A percentile compares a stretch with the other conserved stretches of the same genome.
These are phyloP conservation scores for Phytophthora ramorum DNA, from an alignment of 352 stramenopile genomes.

Conservation along the genomic window DNA sequence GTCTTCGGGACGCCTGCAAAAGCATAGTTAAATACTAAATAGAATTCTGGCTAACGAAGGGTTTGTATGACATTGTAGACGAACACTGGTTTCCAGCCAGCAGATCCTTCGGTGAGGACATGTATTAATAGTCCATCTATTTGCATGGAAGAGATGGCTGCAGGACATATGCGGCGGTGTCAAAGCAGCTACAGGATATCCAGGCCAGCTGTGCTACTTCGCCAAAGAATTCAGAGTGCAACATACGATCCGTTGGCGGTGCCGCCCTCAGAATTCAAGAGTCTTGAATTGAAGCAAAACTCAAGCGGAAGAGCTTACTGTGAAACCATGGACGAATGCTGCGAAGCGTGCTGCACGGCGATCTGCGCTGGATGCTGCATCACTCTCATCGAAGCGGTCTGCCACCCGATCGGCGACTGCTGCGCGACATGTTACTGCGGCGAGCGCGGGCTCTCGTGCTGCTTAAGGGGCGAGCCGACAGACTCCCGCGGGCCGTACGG, in stretches of 20 bases:
- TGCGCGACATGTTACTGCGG: conserved; percentile 32
- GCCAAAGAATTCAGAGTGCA: not conserved
- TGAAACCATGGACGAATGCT: conserved; percentile 35
- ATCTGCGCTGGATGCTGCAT: conserved; percentile 38
- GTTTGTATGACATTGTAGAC: not conserved
- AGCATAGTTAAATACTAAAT: too few relatives aligned
- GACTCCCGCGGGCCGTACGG: conserved; percentile 7
- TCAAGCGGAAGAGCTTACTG: not conserved
- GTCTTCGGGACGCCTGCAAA: too few relatives aligned
- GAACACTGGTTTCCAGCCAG: not conserved
- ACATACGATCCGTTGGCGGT: conserved; percentile 12
- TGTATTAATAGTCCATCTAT: too few relatives aligned
- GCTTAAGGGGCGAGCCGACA: conserved; percentile 16
- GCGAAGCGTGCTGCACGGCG: conserved; percentile 18
- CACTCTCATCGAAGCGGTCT: conserved; percentile 23
- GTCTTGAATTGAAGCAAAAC: not conserved
- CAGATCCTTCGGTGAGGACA: too few relatives aligned
- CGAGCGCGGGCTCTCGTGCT: conserved; percentile 34
- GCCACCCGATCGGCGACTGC: conserved; percentile 22
- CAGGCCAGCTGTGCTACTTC: not conserved
- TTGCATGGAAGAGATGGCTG: not conserved
- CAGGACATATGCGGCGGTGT: not conserved
- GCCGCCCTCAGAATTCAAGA: not conserved
- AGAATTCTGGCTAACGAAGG: too few relatives aligned
- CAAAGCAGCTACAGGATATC: conserved; percentile 9